Evolutionary conservation across 129 eudicot species (phyloP), one percentile per base, ranked within the genome.

Genomic region (Chrysanthemum makinoi): DNA sequence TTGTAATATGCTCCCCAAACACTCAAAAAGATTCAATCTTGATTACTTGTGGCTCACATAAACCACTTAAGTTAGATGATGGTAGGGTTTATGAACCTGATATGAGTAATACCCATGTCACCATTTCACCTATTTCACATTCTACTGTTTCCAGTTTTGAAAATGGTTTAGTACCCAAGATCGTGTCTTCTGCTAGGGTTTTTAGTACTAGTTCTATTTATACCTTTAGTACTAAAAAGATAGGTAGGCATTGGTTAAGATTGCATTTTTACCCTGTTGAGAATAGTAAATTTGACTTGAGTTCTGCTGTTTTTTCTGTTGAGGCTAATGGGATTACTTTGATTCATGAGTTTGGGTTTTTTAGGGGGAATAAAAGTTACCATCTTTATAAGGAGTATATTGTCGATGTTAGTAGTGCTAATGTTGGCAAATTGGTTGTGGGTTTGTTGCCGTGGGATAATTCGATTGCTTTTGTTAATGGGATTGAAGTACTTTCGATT

Each of bases 31-130:
- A 83, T 48, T 72, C 62, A 52, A 72, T 83, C 74, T 80, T 83
- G 70, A 76, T 83, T 44, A 19, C 67, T 66, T 83, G 87, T 72
- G 87, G 87, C 66, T 80, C 19, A 50, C 19, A 35, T 58, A 69
- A 62, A 35, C 69, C 84, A 33, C 62, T 80, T 61, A 58, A 72
- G 69, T 17, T 55, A 28, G 87, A 83, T 49, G 84, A 83, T 73
- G 87, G 87, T 43, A 76, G 87, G 73, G 49, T 76, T 65, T 83
- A 76, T 76, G 75, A 83, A 73, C 59, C 87, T 80, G 87, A 83
- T 80, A 35, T 72, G 3, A 69, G 71, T 47, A 77, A 76, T 54
- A 22, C 87, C 62, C 68, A 66, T 70, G 51, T 72, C 70, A 64
- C 0, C 9, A 54, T 72, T 50, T 83, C 84, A 61, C 75, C 81